Conservation (phyloP, 371 early-diverging fungal species). For the Mortierella sp. region DNA sequence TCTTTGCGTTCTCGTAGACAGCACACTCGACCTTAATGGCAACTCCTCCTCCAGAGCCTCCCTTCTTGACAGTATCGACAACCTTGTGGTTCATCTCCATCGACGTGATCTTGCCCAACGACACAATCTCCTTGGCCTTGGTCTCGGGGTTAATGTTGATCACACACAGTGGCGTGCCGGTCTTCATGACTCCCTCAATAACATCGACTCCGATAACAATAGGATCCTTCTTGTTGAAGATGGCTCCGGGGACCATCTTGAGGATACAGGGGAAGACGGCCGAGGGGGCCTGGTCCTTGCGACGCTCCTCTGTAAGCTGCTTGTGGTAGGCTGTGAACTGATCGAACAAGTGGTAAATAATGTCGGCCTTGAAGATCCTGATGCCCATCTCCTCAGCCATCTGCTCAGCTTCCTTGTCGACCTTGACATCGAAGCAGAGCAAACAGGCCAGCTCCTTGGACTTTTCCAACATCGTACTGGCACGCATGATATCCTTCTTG, state of each 20-base stretch:
- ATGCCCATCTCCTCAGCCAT: constrained; percentile 95
- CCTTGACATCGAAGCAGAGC: constrained; percentile 99
- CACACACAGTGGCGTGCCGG: constrained; percentile 98
- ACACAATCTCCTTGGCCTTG: constrained; percentile 75
- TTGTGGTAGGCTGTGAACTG: constrained; percentile 90
- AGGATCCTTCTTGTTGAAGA: constrained; percentile 98
- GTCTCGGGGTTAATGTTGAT: constrained; percentile 86
- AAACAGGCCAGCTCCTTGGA: constrained; percentile 92
- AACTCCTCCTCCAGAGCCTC: constrained; percentile 90
- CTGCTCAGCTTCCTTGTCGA: constrained; percentile 97
- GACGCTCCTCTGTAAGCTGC: constrained; percentile 76
- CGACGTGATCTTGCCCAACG: constrained; percentile 94
- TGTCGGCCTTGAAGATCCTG: constrained; percentile 97
- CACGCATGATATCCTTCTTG: constrained; percentile 98
- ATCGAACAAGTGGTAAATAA: constrained; percentile 99
- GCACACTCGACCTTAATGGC: constrained; percentile 98
- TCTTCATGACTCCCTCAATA: constrained; percentile 91
- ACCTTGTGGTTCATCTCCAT: constrained; percentile 98
- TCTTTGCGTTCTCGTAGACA: constrained; percentile 89
- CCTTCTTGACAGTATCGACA: constrained; percentile 88
- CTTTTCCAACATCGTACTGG: constrained; percentile 94
- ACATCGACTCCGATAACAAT: constrained; percentile 99
- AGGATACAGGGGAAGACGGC: constrained; percentile 98
- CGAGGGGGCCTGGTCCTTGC: constrained; percentile 88
- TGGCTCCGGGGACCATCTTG: constrained; percentile 94